Evolutionary conservation across 2,329 filamentous ascomycete species (phyloP).

Genomic region (Corniculantispora saksenae): DNA sequence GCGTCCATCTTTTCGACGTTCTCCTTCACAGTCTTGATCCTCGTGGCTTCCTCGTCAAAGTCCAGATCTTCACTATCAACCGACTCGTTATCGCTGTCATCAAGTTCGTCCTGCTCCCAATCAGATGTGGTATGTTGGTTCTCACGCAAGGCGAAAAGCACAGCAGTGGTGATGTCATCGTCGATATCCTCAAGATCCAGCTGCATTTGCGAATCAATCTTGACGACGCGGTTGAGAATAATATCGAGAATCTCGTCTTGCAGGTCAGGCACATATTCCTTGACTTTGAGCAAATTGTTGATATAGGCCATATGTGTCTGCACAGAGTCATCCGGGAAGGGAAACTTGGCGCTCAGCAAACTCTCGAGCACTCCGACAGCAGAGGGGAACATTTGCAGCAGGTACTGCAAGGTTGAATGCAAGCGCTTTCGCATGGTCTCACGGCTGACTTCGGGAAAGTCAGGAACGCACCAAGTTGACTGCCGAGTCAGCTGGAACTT

Average conservation of each 20-base stretch:
- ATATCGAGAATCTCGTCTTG: slow-evolving; percentile 79
- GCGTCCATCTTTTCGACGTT: slow-evolving; percentile 90
- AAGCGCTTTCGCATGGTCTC: slow-evolving; percentile 70
- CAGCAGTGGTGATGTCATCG: slow-evolving; percentile 77
- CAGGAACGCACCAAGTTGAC: slow-evolving; percentile 49
- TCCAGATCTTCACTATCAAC: slow-evolving; percentile 69
- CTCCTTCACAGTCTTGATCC: slow-evolving; percentile 72
- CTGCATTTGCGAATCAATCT: slow-evolving; percentile 94
- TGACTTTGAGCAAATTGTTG: slow-evolving; percentile 76
- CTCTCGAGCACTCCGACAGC: slow-evolving; percentile 69
- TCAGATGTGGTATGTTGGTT: slow-evolving; percentile 26
- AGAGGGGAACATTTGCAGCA: slow-evolving; percentile 80
- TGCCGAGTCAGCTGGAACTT: slow-evolving; percentile 64
- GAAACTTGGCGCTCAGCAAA: slow-evolving; percentile 69
- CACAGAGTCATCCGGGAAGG: slow-evolving; percentile 73
- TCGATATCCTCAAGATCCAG: slow-evolving; percentile 90
- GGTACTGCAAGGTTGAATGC: slow-evolving; percentile 72
- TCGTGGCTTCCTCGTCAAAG: slow-evolving; percentile 61
- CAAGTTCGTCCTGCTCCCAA: slow-evolving; percentile 56
- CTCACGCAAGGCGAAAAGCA: slow-evolving; percentile 55
- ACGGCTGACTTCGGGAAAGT: slow-evolving; percentile 61
- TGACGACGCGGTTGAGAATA: slow-evolving; percentile 83
- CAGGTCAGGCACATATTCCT: slow-evolving; percentile 75
- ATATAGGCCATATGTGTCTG: slow-evolving; percentile 86
- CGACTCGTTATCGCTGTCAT: slow-evolving; percentile 66